These are phyloP conservation scores for Colletotrichum sp. DNA, from an alignment of 2,329 filamentous ascomycete genomes.

Conservation along the genomic window DNA sequence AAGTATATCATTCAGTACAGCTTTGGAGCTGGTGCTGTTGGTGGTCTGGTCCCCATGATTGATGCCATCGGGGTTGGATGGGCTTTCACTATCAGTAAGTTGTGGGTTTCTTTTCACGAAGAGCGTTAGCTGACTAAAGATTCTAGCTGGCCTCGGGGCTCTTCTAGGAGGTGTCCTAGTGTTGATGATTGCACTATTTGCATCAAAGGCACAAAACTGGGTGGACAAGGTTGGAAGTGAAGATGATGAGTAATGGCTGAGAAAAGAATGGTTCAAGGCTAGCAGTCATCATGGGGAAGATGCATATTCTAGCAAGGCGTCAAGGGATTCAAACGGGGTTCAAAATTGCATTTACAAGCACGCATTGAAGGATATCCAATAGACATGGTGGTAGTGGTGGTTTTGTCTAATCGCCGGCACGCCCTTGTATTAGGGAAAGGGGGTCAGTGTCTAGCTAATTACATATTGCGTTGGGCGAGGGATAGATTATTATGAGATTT, in stretches of 20 bases:
- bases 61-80: constrained; percentile 55
- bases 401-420: background rate
- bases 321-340: background rate
- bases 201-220: constrained; percentile 10
- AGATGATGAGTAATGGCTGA: background rate
- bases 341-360: background rate
- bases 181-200: constrained; percentile 10
- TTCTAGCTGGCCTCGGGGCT: background rate
- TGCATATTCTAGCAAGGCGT: background rate
- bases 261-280: background rate
- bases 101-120: background rate
- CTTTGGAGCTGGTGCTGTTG: constrained; percentile 47
- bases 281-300: background rate
- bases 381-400: background rate
- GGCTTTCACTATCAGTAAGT: constrained; percentile 49
- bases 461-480: background rate
- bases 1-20: constrained; percentile 25
- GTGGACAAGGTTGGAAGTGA: constrained; percentile 2
- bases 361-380: background rate
- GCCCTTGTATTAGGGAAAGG: background rate
- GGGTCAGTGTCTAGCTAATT: background rate
- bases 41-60: constrained; percentile 57
- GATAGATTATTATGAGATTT: background rate
- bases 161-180: background rate
- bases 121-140: background rate